Conservation (phyloP, 129 eudicot species). For the Escallonia herrerae region DNA sequence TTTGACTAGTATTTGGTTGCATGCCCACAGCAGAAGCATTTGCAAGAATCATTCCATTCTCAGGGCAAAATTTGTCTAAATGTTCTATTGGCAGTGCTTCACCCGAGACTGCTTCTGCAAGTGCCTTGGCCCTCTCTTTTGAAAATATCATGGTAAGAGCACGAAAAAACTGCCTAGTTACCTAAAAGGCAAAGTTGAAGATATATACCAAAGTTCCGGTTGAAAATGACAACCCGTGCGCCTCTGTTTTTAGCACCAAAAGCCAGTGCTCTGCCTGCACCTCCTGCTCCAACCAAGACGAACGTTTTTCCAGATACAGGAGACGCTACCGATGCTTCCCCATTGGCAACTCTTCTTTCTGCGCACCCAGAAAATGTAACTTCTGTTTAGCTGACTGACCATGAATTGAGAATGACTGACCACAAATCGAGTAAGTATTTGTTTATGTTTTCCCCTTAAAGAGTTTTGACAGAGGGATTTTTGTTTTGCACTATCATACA, state of each 20-base stretch:
- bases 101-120: slow-evolving; percentile 76
- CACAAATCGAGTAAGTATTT: no score
- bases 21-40: slow-evolving; percentile 79
- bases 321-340: slow-evolving; percentile 38
- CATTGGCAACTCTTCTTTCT: slow-evolving; percentile 41
- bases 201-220: slow-evolving; percentile 63
- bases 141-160: slow-evolving; percentile 9
- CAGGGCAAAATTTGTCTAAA: slow-evolving; percentile 44
- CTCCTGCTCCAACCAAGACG: slow-evolving; percentile 92
- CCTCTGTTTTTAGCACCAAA: slow-evolving; percentile 87
- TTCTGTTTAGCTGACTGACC: not conserved
- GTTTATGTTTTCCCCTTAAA: no score
- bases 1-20: slow-evolving; percentile 62
- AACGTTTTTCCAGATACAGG: slow-evolving; percentile 66
- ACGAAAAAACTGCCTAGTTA: slow-evolving; percentile 1
- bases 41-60: slow-evolving; percentile 82
- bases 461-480: no score
- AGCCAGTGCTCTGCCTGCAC: slow-evolving; percentile 88
- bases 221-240: slow-evolving; percentile 71
- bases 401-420: no score
- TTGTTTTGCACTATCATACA: no score
- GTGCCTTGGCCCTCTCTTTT: slow-evolving; percentile 69
- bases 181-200: not conserved
- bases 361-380: slow-evolving; percentile 11
- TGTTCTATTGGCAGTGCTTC: slow-evolving; percentile 59